phyloP scores from a whole-genome alignment of 305 asterid species.

The Striga hermonthica region DNA sequence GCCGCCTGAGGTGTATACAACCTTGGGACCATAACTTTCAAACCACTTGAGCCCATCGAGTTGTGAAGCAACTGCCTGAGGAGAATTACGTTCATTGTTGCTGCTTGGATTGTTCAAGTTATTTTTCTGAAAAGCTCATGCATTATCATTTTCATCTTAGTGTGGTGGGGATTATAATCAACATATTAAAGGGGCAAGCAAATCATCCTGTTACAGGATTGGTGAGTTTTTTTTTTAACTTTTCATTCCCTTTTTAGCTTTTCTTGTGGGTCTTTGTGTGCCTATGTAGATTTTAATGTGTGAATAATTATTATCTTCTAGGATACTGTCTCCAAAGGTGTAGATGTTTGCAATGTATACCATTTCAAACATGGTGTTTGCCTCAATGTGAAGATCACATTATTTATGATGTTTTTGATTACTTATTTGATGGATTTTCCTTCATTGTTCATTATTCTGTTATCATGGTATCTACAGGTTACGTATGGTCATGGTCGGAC shows the following conservation, averaged over 20 bases:
- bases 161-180: slow-evolving; percentile 83
- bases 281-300: slow-evolving; percentile 19
- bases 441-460: slow-evolving; percentile 69
- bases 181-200: slow-evolving; percentile 85
- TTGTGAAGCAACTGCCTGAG: too few relatives aligned
- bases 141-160: slow-evolving; percentile 34
- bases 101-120: slow-evolving; percentile 51
- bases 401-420: slow-evolving; percentile 22
- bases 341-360: slow-evolving; percentile 69
- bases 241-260: not conserved
- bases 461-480: slow-evolving; percentile 93
- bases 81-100: too few relatives aligned
- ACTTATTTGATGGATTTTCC: slow-evolving; percentile 15
- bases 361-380: slow-evolving; percentile 84
- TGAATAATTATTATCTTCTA: slow-evolving; percentile 34
- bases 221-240: slow-evolving; percentile 61
- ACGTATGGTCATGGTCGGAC: slow-evolving; percentile 93
- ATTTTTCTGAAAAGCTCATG: slow-evolving; percentile 39
- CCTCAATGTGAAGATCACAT: slow-evolving; percentile 60
- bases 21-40: too few relatives aligned
- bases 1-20: too few relatives aligned
- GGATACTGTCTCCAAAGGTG: slow-evolving; percentile 65
- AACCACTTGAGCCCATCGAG: too few relatives aligned
- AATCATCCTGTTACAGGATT: slow-evolving; percentile 62
- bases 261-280: slow-evolving; percentile 11